Percentiles rank a stretch among this genome's conserved stretches.
These are phyloP conservation scores for Hygrocybe punicea DNA, from an alignment of 768 basidiomycete species.

Conservation along the genomic window DNA sequence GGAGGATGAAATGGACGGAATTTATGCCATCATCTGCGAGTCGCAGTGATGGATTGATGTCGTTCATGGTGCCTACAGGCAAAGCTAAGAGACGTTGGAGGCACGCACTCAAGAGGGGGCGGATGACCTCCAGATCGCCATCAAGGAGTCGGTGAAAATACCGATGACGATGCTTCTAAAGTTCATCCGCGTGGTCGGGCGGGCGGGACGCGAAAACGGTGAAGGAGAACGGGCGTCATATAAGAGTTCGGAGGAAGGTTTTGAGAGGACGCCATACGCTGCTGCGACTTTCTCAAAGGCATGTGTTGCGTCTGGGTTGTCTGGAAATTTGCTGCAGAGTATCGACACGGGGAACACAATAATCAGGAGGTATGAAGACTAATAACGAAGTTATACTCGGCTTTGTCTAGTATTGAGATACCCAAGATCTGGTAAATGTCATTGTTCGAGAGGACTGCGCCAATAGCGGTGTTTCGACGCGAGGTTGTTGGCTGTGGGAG, in stretches of 20 bases:
- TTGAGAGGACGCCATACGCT: constrained; percentile 77
- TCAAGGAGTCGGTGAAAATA: constrained; percentile 77
- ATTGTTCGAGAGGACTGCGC: constrained; percentile 55
- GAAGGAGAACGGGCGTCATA: constrained; percentile 61
- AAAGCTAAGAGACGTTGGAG: not conserved
- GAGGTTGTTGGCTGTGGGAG: constrained; percentile 10
- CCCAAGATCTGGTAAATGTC: constrained; percentile 77
- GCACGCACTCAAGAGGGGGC: constrained; percentile 64
- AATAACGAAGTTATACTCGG: constrained; percentile 60
- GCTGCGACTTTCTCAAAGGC: constrained; percentile 87
- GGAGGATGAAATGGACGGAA: constrained; percentile 65
- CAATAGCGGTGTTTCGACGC: constrained; percentile 32
- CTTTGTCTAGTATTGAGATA: constrained; percentile 53
- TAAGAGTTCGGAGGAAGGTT: constrained; percentile 59
- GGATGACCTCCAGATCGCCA: constrained; percentile 83
- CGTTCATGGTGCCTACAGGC: constrained; percentile 63
- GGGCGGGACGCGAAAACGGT: constrained; percentile 52
- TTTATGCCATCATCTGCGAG: constrained; percentile 78
- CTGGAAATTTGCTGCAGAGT: constrained; percentile 67
- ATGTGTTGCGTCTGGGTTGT: constrained; percentile 69
- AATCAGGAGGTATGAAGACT: constrained; percentile 28
- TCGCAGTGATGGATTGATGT: constrained; percentile 73
- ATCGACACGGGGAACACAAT: not conserved
- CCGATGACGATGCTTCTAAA: constrained; percentile 69
- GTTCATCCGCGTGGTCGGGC: constrained; percentile 62